phyloP scores from a whole-genome alignment of 2,329 filamentous ascomycete genomes.

The Ceratocystiopsis minuta region DNA sequence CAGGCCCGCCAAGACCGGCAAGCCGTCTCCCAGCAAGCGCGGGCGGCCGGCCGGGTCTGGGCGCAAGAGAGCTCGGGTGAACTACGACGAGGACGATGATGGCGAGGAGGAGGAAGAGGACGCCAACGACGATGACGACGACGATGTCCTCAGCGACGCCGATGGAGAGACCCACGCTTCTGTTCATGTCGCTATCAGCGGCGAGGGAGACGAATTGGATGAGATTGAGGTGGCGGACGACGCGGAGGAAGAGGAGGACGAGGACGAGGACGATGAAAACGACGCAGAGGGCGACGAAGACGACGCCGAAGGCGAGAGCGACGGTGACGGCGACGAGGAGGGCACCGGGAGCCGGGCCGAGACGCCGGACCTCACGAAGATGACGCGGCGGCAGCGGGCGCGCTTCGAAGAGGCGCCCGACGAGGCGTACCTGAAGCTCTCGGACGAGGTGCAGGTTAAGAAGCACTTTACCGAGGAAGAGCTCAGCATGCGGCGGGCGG shows the following conservation, averaged over 20 bases:
- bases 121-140: conserved; percentile 38
- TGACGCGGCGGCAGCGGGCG: conserved; percentile 42
- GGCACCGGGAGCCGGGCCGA: conserved; percentile 26
- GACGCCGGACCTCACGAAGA: conserved; percentile 37
- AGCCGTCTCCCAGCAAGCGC: too few species aligned
- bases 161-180: conserved; percentile 29
- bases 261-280: conserved; percentile 21
- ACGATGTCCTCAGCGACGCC: conserved; percentile 35
- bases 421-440: conserved; percentile 40
- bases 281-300: conserved; percentile 21
- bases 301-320: conserved; percentile 21
- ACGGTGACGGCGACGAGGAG: conserved; percentile 19
- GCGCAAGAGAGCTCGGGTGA: neutral
- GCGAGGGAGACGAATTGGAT: conserved; percentile 22
- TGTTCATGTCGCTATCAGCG: conserved; percentile 17
- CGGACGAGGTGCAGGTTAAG: conserved; percentile 46
- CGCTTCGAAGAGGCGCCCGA: conserved; percentile 32
- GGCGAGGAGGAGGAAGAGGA: conserved; percentile 37
- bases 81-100: conserved; percentile 9
- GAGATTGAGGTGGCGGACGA: conserved; percentile 22
- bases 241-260: conserved; percentile 20
- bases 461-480: conserved; percentile 44
- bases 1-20: neutral
- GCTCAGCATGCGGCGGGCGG: conserved; percentile 40
- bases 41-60: too few species aligned